Evolutionary conservation across 176 grass and related monocot genomes (phyloP).

Genomic region (Areca catechu): DNA sequence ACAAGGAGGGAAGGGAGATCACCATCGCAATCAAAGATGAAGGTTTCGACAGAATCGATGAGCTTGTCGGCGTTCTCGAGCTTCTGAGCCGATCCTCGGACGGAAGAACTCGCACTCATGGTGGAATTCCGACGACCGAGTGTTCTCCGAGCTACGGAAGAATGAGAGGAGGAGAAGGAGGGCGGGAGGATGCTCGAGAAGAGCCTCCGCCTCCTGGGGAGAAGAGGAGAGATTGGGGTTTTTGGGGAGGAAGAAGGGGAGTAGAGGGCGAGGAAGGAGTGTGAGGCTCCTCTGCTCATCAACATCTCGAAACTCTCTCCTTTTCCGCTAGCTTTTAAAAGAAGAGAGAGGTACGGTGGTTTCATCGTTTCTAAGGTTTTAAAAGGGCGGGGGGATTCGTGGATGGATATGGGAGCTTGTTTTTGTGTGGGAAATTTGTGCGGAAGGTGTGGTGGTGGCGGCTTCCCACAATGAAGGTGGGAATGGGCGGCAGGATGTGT

Average conservation of each 20-base stretch:
- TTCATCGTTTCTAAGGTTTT: no score
- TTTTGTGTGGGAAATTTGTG: no score
- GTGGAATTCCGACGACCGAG: not conserved
- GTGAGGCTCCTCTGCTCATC: not conserved
- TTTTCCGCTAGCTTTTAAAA: no score
- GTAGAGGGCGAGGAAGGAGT: not conserved
- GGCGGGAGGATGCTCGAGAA: not conserved
- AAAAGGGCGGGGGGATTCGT: no score
- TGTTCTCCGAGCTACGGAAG: not conserved
- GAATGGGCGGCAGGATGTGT: no score
- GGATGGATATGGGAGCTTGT: no score
- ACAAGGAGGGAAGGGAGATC: not conserved
- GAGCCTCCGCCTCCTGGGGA: slow-evolving; percentile 1
- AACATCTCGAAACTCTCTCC: no score
- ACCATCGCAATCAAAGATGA: slow-evolving; percentile 96
- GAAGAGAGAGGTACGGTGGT: no score
- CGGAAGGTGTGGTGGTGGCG: no score
- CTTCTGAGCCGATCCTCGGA: slow-evolving; percentile 26
- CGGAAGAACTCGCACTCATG: slow-evolving; percentile 12
- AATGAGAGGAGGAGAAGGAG: not conserved
- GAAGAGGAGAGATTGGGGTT: slow-evolving; percentile 22
- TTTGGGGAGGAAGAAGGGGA: slow-evolving; percentile 11
- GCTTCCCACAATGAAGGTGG: no score
- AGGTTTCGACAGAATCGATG: slow-evolving; percentile 91
- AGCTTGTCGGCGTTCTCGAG: slow-evolving; percentile 70